Percentiles rank a stretch among this genome's conserved stretches.
Conservation (phyloP, 192 early-diverging fungal genomes). For the Phycomyces blakesleeanus region DNA sequence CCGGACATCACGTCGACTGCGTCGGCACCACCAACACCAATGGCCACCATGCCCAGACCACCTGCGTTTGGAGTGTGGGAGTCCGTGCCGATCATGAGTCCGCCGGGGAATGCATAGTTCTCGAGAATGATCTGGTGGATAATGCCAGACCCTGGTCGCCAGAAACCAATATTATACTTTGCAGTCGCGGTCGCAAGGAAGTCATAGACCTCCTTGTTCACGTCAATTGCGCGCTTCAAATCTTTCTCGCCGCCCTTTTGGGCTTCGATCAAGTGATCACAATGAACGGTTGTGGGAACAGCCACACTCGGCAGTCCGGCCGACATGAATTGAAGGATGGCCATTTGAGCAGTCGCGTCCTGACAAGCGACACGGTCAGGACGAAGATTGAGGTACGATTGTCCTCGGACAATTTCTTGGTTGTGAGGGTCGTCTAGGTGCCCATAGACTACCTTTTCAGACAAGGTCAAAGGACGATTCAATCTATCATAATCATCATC, state of each 20-base stretch:
- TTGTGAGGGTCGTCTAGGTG: slow-evolving; percentile 93
- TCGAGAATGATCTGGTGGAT: slow-evolving; percentile 98
- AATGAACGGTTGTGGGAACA: slow-evolving; percentile 92
- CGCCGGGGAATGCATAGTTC: slow-evolving; percentile 96
- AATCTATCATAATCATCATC: slow-evolving; percentile 52
- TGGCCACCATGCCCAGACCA: slow-evolving; percentile 93
- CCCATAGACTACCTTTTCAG: slow-evolving; percentile 98
- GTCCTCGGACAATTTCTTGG: slow-evolving; percentile 91
- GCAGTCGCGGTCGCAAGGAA: slow-evolving; percentile 80
- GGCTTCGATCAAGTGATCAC: slow-evolving; percentile 97
- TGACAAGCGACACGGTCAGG: slow-evolving; percentile 99
- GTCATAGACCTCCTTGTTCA: slow-evolving; percentile 93
- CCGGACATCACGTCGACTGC: slow-evolving; percentile 99
- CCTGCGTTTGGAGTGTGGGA: slow-evolving; percentile 98
- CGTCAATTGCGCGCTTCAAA: slow-evolving; percentile 74
- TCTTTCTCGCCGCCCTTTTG: slow-evolving; percentile 80
- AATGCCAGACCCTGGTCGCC: slow-evolving; percentile 90
- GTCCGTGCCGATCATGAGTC: slow-evolving; percentile 96
- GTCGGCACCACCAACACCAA: slow-evolving; percentile 97
- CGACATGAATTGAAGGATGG: slow-evolving; percentile 96
- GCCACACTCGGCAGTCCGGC: slow-evolving; percentile 81
- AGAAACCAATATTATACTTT: slow-evolving; percentile 96
- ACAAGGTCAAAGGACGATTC: slow-evolving; percentile 84
- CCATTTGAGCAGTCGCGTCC: slow-evolving; percentile 98
- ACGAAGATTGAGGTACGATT: slow-evolving; percentile 91